Base-by-base conservation (phyloP, 2,329 filamentous ascomycete species). In the Fusarium sublunatum region DNA sequence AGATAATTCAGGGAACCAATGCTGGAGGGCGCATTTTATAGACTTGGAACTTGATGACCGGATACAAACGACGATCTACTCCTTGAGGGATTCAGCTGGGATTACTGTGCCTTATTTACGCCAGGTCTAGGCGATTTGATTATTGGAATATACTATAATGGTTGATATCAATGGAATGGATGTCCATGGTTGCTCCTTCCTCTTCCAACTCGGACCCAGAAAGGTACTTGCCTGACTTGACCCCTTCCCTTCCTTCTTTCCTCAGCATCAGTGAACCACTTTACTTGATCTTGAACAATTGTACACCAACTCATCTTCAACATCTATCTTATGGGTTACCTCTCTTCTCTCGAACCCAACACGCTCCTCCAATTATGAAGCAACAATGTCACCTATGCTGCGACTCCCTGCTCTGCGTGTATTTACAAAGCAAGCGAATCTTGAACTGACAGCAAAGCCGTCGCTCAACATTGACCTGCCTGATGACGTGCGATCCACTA, bases 381-480 rank as follows among this genome's bases (percentile, higher is more conserved):
- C 24, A n/a, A 29, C 15, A 11, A 60, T 57, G 49, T 35, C 64
- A 12, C 40, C 58, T 6, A 40, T 48, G 2, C 48, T 76, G 8
- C 51, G 56, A n/a, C 47, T 77, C 6, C 73, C 75, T 1, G 52
- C 36, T 8, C 43, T 76, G 11, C 65, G 55, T 28, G 53, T 73
- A 12, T 45, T 64, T 22, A 57, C 67, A 38, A 67, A 53, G 11
- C 50, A 56, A 41, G 61, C 64, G 28, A 61, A 69, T 12, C 13
- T 75, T 9, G 61, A 71, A 26, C 46, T 76, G 1, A 52, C 52
- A 25, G 54, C 74, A 11, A 59, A 65, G 3, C 64, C 71, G 1
- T 70, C 68, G 2, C n/a, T 78, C 5, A 57, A 61, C 4, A 51
- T 77, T 34, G 58, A 69, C 28, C 26, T 75, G 2, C 73, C 70